phyloP scores from a whole-genome alignment of 208 protist species.

The Acanthamoeba triangularis region DNA sequence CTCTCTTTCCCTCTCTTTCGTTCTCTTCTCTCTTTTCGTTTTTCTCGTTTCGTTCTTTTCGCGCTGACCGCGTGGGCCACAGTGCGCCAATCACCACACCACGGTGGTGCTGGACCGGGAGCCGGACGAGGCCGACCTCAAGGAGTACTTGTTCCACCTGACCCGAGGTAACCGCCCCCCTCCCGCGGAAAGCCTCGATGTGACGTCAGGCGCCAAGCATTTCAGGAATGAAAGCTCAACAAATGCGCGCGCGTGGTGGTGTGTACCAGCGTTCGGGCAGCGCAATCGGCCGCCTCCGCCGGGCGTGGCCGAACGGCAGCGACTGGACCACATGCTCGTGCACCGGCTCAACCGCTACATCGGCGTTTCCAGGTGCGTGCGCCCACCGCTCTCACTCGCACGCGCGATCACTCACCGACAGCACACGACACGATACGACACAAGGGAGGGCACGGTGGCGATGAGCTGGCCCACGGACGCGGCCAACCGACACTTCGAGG shows the following conservation, averaged over 20 bases:
- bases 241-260: neutral
- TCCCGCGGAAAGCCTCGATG: neutral
- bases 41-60: too few species aligned
- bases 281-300: constrained; percentile 56
- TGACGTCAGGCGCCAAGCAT: neutral
- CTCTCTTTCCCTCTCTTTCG: too few species aligned
- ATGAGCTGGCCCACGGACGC: constrained; percentile 70
- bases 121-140: neutral
- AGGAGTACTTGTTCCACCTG: constrained; percentile 75
- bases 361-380: constrained; percentile 8
- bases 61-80: neutral
- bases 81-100: constrained; percentile 67
- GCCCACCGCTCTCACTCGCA: neutral
- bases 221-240: neutral
- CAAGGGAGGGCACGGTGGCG: constrained; percentile 24
- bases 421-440: too few species aligned
- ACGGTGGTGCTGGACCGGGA: constrained; percentile 61
- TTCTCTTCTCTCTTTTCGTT: neutral
- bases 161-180: neutral
- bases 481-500: constrained; percentile 44
- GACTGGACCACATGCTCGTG: constrained; percentile 48
- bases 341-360: constrained; percentile 71
- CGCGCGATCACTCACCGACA: neutral
- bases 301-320: neutral
- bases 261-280: constrained; percentile 29